Evolutionary conservation across 495 filamentous ascomycete genomes (phyloP).

Genomic region (Corynascus novoguineensis): DNA sequence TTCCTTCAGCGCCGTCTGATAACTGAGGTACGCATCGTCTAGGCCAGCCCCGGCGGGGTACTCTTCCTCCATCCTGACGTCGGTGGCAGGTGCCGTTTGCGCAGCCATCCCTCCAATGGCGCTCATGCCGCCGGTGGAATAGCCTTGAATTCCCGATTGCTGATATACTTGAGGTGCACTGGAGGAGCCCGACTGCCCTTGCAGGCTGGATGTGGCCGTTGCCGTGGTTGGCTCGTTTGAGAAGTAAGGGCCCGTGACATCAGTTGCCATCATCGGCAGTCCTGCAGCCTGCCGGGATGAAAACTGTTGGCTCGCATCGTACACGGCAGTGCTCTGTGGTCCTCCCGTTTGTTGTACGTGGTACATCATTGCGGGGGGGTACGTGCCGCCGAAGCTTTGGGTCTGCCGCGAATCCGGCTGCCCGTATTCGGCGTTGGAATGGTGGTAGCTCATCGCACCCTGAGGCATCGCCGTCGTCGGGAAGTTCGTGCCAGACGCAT

Average conservation of each 20-base stretch:
- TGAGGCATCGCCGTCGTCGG: conserved; percentile 42
- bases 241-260: conserved; percentile 71
- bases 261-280: conserved; percentile 69
- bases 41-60: conserved; percentile 30
- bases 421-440: conserved; percentile 41
- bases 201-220: conserved; percentile 47
- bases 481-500: conserved; percentile 44
- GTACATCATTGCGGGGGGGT: conserved; percentile 66
- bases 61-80: conserved; percentile 43
- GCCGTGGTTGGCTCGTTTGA: conserved; percentile 61
- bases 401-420: conserved; percentile 46
- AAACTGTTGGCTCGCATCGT: conserved; percentile 77
- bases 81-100: conserved; percentile 36
- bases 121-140: conserved; percentile 37
- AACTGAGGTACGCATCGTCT: conserved; percentile 67
- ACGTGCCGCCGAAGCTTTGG: conserved; percentile 43
- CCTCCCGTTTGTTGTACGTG: conserved; percentile 64
- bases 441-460: conserved; percentile 48
- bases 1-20: conserved; percentile 64
- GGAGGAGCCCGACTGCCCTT: conserved; percentile 36
- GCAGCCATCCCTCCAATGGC: conserved; percentile 37
- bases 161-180: conserved; percentile 46
- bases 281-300: conserved; percentile 71
- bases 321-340: conserved; percentile 54
- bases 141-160: conserved; percentile 43